phyloP scores from a whole-genome alignment of 2,329 filamentous ascomycete species.

The Bipolaris oryzae region DNA sequence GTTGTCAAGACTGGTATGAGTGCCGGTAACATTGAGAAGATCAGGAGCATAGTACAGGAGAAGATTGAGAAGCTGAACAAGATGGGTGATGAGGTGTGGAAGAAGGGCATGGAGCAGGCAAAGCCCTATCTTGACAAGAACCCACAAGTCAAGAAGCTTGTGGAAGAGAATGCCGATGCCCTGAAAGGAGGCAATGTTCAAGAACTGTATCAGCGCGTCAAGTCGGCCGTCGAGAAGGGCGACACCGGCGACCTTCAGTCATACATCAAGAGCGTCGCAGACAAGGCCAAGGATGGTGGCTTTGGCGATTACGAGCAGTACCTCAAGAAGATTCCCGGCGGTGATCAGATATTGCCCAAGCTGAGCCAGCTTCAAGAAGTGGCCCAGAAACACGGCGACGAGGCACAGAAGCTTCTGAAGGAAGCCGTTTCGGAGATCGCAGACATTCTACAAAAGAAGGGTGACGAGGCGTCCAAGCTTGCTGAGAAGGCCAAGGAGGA shows the following conservation, averaged over 20 bases:
- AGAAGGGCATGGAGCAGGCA: constrained; percentile 72
- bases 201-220: constrained; percentile 68
- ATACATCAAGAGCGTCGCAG: constrained; percentile 64
- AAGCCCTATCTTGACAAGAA: constrained; percentile 77
- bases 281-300: constrained; percentile 63
- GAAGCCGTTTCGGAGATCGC: constrained; percentile 56
- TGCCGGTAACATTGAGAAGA: constrained; percentile 59
- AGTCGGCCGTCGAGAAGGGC: constrained; percentile 66
- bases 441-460: constrained; percentile 44
- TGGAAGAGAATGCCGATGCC: constrained; percentile 72
- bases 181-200: constrained; percentile 70
- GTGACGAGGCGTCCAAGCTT: constrained; percentile 39
- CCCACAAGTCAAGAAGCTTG: constrained; percentile 73
- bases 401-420: constrained; percentile 72
- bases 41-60: constrained; percentile 69
- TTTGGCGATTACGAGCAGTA: constrained; percentile 64
- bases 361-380: constrained; percentile 68
- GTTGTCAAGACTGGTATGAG: constrained; percentile 67
- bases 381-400: constrained; percentile 69
- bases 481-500: constrained; percentile 46
- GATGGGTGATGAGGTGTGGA: constrained; percentile 73
- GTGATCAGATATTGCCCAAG: constrained; percentile 68
- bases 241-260: constrained; percentile 64
- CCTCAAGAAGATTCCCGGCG: constrained; percentile 68
- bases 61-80: constrained; percentile 71